Base-by-base conservation (phyloP, 1,284 basidiomycete genomes). In the Gymnopus androsaceus region DNA sequence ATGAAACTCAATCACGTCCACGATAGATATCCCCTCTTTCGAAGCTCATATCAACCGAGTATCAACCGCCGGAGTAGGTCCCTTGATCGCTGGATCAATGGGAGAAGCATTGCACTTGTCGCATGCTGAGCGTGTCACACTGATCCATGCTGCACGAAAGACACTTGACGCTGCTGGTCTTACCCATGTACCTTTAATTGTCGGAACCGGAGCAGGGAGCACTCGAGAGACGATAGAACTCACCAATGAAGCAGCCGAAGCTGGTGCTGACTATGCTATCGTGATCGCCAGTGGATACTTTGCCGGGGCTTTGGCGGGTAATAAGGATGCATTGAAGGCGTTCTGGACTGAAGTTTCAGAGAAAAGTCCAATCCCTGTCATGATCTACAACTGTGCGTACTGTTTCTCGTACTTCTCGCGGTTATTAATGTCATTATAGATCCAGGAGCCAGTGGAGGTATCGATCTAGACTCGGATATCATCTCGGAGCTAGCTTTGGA, bases 351-450 rank as follows among this genome's bases (percentile, higher is more conserved):
- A 23, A 21, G 30, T 14, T 48, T 77, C 90, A 15, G 78, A 84
- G 63, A 87, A 84, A 63, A 90, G 87, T 57, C 90, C 92, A 2
- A 83, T 96, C 58, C 94, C 94, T 3, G 83, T 95, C 56, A 87
- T 96, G 68, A 82, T 95, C 57, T 96, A 96, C 77, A 96, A 95
- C 69, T 95, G 90, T 90, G 64, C 71, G 85, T n/a, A 46, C 54
- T 27, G 37, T 61, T 46, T 47, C 36, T 36, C 31, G 48, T 27
- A 31, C 23, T 45, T 33, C n/a, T n/a, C 36, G 33, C 9, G 6
- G 25, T 31, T 53, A 58, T 46, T 56, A 23, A 55, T 50, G 28
- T 51, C 36, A 52, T 57, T 45, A 2, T 27, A 91, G 90, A 86
- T 74, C 92, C 92, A 64, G 90, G 85, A 38, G 91, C 92, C 1